Evolutionary conservation across 1,284 basidiomycete species (phyloP), one percentile per base, ranked within the genome.

Genomic region (Fomitiporia mediterranea): DNA sequence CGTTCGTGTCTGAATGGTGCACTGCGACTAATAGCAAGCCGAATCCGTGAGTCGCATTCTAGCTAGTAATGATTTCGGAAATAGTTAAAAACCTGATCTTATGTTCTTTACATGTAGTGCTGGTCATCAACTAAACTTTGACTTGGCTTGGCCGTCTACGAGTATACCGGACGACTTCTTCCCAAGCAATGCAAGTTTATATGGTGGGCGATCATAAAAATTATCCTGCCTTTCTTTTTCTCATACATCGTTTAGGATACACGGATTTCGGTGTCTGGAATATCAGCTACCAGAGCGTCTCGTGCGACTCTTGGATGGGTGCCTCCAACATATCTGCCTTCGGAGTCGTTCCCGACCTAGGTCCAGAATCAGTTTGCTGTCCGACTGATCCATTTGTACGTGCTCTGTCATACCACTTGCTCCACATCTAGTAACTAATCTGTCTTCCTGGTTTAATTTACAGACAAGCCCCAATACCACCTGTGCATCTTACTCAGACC

Each of bases 261-360:
- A 69, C 73, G 84, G 87, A 89, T 63, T 90, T 89, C 70, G 86
- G 88, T 49, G 80, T 89, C n/a, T 90, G 88, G 88, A 89, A 89
- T 63, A 74, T 88, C 61, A 82, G 75, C 34, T 90, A 90, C 65
- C 67, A 80, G 61, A 73, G 70, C 37, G 80, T 89, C 6, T 68
- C 80, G 38, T 90, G 88, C 63, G 57, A 76, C 4, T 54, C 70
- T 2, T 90, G 88, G 88, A 69, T 73, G 23, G 88, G 88, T 4
- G 74, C 70, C 40, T 73, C 72, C n/a, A 72, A 82, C 56, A 66
- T 74, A n/a, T 71, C 78, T 13, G 84, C 84, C 13, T 71, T 89
- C 35, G 87, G 87, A 25, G 84, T 80, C 54, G 82, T 85, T 19
- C 63, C 73, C 11, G 69, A 72, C 57, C 68, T 85, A 40, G 84